Conservation (phyloP, 305 asterid genomes). For the Petunia hybrid region DNA sequence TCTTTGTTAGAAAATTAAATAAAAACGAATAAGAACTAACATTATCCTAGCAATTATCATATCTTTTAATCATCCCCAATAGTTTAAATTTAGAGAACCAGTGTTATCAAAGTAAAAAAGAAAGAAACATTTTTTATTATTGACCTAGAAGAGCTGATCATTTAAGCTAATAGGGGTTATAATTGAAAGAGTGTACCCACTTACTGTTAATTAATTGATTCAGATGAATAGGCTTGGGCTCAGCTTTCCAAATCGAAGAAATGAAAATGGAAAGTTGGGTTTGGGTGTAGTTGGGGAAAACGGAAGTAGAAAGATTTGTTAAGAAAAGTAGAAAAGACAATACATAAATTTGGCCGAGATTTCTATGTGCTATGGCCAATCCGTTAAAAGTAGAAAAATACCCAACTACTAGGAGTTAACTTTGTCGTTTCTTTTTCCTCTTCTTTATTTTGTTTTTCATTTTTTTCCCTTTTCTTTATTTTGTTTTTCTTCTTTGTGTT, state of each 20-base stretch:
- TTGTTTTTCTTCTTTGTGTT: neutral
- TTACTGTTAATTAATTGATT: neutral
- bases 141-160: neutral
- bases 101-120: neutral
- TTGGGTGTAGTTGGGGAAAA: neutral
- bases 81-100: neutral
- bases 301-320: conserved; percentile 15
- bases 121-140: neutral
- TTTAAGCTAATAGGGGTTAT: conserved; percentile 3
- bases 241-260: neutral
- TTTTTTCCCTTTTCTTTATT: neutral
- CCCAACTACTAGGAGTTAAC: neutral
- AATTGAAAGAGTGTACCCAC: neutral
- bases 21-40: neutral
- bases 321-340: neutral
- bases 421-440: conserved; percentile 8
- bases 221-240: conserved; percentile 11
- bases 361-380: neutral
- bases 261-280: conserved; percentile 16
- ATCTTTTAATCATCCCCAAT: neutral
- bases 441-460: conserved; percentile 11
- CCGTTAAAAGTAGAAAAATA: neutral
- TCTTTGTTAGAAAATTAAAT: neutral
- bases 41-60: neutral
- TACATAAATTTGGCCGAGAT: neutral